Percentiles rank a stretch among this genome's conserved stretches.
These are phyloP conservation scores for Phyllosticta paracitricarpa DNA, from an alignment of 2,329 filamentous ascomycete genomes.

Conservation along the genomic window DNA sequence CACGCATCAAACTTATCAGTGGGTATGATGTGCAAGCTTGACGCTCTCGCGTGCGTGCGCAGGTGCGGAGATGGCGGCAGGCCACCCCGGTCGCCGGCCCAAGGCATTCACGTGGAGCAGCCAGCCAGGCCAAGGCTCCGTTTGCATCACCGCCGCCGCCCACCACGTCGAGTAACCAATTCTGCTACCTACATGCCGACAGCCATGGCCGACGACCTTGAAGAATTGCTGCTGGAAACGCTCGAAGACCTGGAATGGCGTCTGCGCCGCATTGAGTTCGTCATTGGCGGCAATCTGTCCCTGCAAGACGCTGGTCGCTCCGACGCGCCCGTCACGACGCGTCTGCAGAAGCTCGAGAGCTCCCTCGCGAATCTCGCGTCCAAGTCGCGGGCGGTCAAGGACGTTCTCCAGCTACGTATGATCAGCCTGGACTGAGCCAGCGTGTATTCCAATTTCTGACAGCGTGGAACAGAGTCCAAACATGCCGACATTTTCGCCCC, in stretches of 20 bases:
- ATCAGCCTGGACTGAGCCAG: background rate
- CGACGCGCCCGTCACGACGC: constrained; percentile 21
- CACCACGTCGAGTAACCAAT: background rate
- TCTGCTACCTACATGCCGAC: background rate
- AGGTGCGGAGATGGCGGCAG: constrained; percentile 3
- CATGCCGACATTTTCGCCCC: constrained; percentile 30
- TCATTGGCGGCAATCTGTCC: constrained; percentile 28
- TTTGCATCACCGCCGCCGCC: background rate
- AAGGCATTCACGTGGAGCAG: background rate
- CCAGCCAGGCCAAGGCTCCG: background rate
- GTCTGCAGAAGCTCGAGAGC: constrained; percentile 28
- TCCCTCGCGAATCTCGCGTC: constrained; percentile 29
- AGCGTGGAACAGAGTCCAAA: constrained; percentile 22
- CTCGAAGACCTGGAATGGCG: constrained; percentile 36
- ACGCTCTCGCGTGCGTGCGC: constrained; percentile 5
- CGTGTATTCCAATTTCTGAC: background rate
- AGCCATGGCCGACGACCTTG: constrained; percentile 22
- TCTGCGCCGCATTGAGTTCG: constrained; percentile 34
- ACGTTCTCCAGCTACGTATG: constrained; percentile 31
- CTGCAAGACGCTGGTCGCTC: constrained; percentile 15
- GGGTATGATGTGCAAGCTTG: background rate
- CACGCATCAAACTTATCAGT: background rate
- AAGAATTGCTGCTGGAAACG: constrained; percentile 32
- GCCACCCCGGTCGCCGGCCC: background rate
- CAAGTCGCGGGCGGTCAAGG: constrained; percentile 29